These are phyloP conservation scores for Poa pratensis DNA, from an alignment of 176 grass and related monocot species.

Conservation along the genomic window DNA sequence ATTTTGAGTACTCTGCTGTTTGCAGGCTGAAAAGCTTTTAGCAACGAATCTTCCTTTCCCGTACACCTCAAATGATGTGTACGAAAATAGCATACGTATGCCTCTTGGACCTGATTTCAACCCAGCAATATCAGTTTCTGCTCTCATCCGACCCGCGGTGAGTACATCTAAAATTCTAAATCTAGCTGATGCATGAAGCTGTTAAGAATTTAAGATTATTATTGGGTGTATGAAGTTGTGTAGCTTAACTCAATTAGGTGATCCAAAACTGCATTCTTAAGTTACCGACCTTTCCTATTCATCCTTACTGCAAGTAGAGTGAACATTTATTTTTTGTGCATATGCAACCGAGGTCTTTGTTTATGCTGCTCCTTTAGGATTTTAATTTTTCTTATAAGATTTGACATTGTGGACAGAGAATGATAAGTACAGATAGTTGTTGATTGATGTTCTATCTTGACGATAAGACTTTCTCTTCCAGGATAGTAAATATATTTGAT, in stretches of 20 bases:
- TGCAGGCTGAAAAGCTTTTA: slow-evolving; percentile 79
- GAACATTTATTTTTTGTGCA: slow-evolving; percentile 11
- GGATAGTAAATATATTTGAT: slow-evolving; percentile 11
- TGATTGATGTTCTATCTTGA: background rate
- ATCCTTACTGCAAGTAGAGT: slow-evolving; percentile 16
- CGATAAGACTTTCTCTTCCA: background rate
- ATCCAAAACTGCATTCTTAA: slow-evolving; percentile 20
- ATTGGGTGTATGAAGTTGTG: background rate
- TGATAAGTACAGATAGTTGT: background rate
- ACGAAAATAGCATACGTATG: slow-evolving; percentile 91
- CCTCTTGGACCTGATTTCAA: slow-evolving; percentile 97
- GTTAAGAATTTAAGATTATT: slow-evolving; percentile 2
- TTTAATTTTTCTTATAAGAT: background rate
- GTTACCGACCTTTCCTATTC: background rate
- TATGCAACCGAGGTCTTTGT: background rate
- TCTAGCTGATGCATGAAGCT: background rate
- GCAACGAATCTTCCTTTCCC: slow-evolving; percentile 71
- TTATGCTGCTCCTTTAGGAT: background rate
- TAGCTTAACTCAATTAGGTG: background rate
- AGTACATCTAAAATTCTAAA: slow-evolving; percentile 40
- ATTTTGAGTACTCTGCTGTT: slow-evolving; percentile 31
- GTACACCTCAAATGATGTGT: slow-evolving; percentile 77
- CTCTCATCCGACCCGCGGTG: slow-evolving; percentile 86
- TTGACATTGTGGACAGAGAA: background rate
- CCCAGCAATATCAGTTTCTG: slow-evolving; percentile 63